A percentile compares a stretch with the other conserved stretches of the same genome.
Evolutionary conservation across 169 alveolate species (phyloP).

Genomic region (Plasmodium coatneyi): DNA sequence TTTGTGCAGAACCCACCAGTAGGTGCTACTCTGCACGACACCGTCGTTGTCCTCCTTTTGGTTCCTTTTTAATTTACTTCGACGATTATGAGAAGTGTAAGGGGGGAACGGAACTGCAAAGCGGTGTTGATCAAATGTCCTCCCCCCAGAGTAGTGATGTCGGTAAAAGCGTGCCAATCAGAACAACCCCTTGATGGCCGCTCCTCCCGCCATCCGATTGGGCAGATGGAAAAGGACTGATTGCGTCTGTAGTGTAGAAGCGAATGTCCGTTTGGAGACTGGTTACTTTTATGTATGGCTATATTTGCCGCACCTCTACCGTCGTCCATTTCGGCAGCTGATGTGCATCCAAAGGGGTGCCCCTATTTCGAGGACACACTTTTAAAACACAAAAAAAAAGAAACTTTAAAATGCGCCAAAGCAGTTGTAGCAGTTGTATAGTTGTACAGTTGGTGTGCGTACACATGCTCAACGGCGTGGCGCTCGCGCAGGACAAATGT

Average conservation of each 20-base stretch:
- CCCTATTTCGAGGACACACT: not conserved
- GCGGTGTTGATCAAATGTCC: too few relatives aligned
- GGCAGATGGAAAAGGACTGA: not conserved
- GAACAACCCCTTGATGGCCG: not conserved
- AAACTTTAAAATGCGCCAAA: not conserved
- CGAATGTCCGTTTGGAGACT: not conserved
- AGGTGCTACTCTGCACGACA: not conserved
- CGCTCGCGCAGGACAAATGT: not conserved
- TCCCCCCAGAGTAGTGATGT: too few relatives aligned
- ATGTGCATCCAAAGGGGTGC: not conserved
- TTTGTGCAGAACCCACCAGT: not conserved
- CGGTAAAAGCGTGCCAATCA: not conserved
- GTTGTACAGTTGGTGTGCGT: too few relatives aligned
- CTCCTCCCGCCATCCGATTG: not conserved
- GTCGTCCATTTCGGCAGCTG: not conserved
- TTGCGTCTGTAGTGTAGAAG: not conserved
- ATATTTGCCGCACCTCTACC: not conserved
- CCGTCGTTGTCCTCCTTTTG: not conserved
- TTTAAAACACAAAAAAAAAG: not conserved
- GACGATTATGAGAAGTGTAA: not conserved
- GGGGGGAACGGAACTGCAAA: not conserved
- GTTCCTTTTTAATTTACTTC: not conserved
- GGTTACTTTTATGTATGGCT: not conserved
- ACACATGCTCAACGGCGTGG: not conserved
- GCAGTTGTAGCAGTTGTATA: not conserved